Base-by-base conservation (phyloP, 495 filamentous ascomycete species). In the Hyaloscypha variabilis region DNA sequence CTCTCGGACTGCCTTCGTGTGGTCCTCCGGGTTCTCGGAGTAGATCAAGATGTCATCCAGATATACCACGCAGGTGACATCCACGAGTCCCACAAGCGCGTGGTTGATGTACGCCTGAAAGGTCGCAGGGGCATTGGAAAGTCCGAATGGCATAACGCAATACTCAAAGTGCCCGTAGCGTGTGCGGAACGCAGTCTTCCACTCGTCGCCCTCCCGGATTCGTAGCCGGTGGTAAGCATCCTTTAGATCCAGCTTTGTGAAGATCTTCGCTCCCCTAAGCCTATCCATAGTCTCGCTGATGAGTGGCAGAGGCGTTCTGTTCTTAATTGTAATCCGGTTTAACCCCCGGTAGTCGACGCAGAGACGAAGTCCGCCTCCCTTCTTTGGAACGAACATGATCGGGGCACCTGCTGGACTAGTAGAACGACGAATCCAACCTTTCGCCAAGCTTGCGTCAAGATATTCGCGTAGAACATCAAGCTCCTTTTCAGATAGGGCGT, bases 171-270 rank as follows among this genome's bases (percentile, higher is more conserved):
- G 51, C 21, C 67, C 62, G 58, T 73, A 69, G 49, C 56, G 53
- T 58, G 34, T 71, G 8, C 63, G 29, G 66, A 82, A 82, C 0
- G 68, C 74, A 0, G 71, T 82, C 58, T 75, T 72, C 68, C 62
- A 77, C 50, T 81, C 70, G 19, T 77, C 52, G 1, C 67, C 71
- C 53, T 66, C 46, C 21, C 52, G 31, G 0, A 82, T 76, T 0
- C 74, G 42, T 0, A 85, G 66, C 1, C 69, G 54, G 54, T 85
- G 68, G 55, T 79, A 83, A 2, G 72, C 76, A 46, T 75, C 56
- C 4, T 72, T 69, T 8, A 83, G 30, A 68, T 85, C 76, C 1
- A 86, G 50, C 61, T 82, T 82, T 0, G 71, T 85, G 55, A 79
- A 84, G 24, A 72, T 70, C 51, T 66, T 77, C 1, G 71, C 71